Percentiles rank a stretch among this genome's conserved stretches.
Conservation (phyloP, 306 rosid species). For the Oemleria cerasiformis region DNA sequence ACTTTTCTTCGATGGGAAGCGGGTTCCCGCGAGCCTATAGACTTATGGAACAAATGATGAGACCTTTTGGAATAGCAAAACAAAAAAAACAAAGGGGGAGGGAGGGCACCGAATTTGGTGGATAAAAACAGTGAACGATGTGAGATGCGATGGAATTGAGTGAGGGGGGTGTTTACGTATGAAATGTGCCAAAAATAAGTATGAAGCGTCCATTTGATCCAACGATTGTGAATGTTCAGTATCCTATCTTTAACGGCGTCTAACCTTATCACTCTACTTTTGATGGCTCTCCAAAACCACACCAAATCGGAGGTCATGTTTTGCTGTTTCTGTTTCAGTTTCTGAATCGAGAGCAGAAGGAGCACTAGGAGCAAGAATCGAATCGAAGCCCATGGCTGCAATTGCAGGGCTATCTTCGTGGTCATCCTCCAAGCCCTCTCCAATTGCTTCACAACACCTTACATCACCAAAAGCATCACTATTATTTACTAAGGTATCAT, state of each 20-base stretch:
- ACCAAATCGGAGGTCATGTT: too few relatives aligned
- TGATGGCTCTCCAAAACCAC: background rate
- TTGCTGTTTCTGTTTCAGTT: background rate
- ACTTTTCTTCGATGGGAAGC: too few relatives aligned
- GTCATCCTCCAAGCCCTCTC: conserved; percentile 23
- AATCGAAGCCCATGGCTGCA: conserved; percentile 34
- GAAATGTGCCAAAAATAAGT: too few relatives aligned
- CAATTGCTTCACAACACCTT: conserved; percentile 19
- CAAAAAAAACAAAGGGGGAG: rapidly evolving
- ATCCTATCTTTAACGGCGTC: background rate
- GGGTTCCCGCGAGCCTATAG: too few relatives aligned
- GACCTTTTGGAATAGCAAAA: rapidly evolving
- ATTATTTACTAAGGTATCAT: conserved; percentile 41
- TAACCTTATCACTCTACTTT: conserved; percentile 9
- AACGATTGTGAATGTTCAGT: too few relatives aligned
- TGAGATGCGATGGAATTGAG: too few relatives aligned
- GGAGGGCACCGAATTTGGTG: rapidly evolving
- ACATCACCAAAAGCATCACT: background rate
- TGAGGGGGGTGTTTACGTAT: too few relatives aligned
- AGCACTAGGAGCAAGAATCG: background rate
- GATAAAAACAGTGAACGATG: rapidly evolving
- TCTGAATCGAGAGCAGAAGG: background rate
- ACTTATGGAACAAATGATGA: too few relatives aligned
- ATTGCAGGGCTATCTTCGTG: conserved; percentile 29
- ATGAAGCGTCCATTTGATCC: too few relatives aligned